Evolutionary conservation across 257 asterid genomes (phyloP), one percentile per base, ranked within the genome.

Genomic region (Mitragyna speciosa): DNA sequence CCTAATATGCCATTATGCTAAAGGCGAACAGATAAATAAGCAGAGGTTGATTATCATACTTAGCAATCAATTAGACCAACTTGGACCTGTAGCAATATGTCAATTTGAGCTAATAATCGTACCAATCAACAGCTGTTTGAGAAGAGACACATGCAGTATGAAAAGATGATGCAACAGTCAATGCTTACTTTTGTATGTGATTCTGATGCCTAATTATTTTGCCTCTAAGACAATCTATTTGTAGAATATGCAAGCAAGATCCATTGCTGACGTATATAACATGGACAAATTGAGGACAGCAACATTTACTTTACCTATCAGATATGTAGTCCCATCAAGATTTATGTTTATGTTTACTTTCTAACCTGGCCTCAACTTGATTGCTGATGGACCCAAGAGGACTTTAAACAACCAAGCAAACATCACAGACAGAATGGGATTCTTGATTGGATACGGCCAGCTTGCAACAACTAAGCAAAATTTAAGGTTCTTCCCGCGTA

Each of bases 381-480:
- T 66, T 80, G 84, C 54, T 81, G 86, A 64, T 76, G 86, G 79
- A 79, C 75, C 80, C 33, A 41, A 41, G 63, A 64, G 72, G 81
- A 76, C 72, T 77, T 47, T 56, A 2, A 36, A 36, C 41, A 36
- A 82, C 88, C 84, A 85, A 86, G 80, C 43, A 76, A 75, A 65
- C 80, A 88, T 83, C 86, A 81, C 45, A 64, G 63, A 83, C 69
- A 81, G 63, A 81, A 49, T 82, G 79, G 51, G 84, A 85, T 84
- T 85, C 75, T 68, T 48, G 64, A 66, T 36, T 52, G 75, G 87
- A 78, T 80, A 78, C 81, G 84, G 80, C 87, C 92, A 94, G 96
- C 97, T 94, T 87, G 96, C 91, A 78, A 88, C 95, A 92, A 89
- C 97, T 91, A 87, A 87, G 91, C 94, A 12, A 82, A 81, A 36